Base-by-base conservation (phyloP, 2,329 filamentous ascomycete species). In the Triangularia setosa region DNA sequence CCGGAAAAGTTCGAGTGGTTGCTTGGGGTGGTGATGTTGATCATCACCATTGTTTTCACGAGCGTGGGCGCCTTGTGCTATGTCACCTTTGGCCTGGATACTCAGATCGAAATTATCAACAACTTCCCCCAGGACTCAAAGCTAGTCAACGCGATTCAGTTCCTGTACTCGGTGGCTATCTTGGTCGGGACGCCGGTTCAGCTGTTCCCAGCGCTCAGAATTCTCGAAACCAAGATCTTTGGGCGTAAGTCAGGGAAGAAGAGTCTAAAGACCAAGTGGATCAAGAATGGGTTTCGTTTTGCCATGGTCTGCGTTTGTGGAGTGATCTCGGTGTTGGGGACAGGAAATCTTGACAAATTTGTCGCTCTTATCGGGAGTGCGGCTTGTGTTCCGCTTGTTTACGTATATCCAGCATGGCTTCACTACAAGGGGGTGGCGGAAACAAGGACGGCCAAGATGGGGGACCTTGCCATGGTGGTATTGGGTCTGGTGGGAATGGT, bases 131-230 rank as follows among this genome's bases (percentile, higher is more conserved):
- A 91, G 70, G 80, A 82, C 69, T 89, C 84, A 75, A 83, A 84
- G 62, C 80, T 92, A n/a, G 90, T 92, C 78, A 91, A 92, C 68
- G 85, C 86, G 0, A 88, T 92, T 7, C 90, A 92, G 71, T 88
- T 91, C 72, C 79, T 92, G 60, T 92, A 92, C 78, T 87, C 88
- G 3, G 75, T 91, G 24, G 90, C 90, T 1, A 88, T 92, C 7
- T 79, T 92, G n/a, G 87, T 87, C 5, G 89, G 89, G 33, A 87
- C 87, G 55, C 90, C 90, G 0, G 89, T 92, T 1, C 90, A 92
- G 75, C 81, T 92, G 55, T 92, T 91, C 77, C 90, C 90, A 0
- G 88, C 89, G 7, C 80, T 90, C 60, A 84, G 89, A 69, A 92
- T 91, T 72, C 80, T 91, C 60, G 90, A 92, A 76, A 85, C 84